Conservation (phyloP, 2,329 filamentous ascomycete species). For the Ophiostoma himal-ulmi region DNA sequence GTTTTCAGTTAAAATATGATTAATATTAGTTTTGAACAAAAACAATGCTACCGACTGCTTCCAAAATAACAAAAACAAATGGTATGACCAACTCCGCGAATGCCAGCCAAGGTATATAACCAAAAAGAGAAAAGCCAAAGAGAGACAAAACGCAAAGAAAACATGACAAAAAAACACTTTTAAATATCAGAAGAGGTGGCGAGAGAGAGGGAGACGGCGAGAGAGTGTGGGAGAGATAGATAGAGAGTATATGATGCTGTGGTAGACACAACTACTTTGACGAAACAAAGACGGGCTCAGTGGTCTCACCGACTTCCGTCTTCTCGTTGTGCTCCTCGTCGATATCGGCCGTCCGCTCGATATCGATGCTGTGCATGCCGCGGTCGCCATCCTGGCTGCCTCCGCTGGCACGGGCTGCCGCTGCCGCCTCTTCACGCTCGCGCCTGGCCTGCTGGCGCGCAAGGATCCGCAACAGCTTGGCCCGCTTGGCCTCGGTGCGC, state of each 20-base stretch:
- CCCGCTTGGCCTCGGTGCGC: background rate
- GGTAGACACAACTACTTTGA: background rate
- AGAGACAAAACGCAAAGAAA: background rate
- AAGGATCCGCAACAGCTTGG: slow-evolving; percentile 23
- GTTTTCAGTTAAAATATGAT: background rate
- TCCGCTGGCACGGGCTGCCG: background rate
- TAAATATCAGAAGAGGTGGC: background rate
- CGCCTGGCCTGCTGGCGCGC: slow-evolving; percentile 22
- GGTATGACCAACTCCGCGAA: slow-evolving; percentile 11
- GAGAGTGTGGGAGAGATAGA: background rate
- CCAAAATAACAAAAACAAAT: background rate
- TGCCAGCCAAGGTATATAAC: slow-evolving; percentile 10
- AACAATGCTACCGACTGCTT: background rate
- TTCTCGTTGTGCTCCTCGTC: slow-evolving; percentile 12
- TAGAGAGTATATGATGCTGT: too few relatives aligned
- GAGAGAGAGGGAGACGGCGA: too few relatives aligned
- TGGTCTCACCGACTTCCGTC: background rate
- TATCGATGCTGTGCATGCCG: slow-evolving; percentile 14
- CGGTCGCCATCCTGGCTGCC: slow-evolving; percentile 14
- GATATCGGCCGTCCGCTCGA: slow-evolving; percentile 18
- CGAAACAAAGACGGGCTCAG: background rate
- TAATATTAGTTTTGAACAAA: background rate
- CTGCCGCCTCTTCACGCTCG: slow-evolving; percentile 14
- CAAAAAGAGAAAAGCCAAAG: background rate
- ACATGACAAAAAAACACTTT: slow-evolving; percentile 11